Base-by-base conservation (phyloP, 2,329 filamentous ascomycete genomes). In the Calcarisporium arbuscula region DNA sequence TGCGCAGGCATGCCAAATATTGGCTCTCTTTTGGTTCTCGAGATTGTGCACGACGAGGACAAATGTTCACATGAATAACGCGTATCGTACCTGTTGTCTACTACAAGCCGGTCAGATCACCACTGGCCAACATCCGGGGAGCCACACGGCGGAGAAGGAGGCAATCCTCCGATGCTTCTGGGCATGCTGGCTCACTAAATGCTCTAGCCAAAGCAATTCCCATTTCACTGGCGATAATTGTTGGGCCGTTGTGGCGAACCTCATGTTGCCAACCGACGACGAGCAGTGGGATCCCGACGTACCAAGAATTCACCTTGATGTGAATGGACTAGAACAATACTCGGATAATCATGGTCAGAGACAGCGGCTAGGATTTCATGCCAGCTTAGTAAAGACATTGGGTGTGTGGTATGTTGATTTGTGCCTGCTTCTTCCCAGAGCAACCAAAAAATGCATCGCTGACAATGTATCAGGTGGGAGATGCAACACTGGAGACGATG, bases 381-480 rank as follows among this genome's bases (percentile, higher is more conserved):
- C n/a, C 16, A 12, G 15, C 4, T 17, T 18, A 17, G 19, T 29
- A 12, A 29, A 17, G 5, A 29, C 19, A 14, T 29, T 15, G 9
- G 28, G 28, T 15, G 12, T 29, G 12, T 29, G 28, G 28, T 29
- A 16, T 5, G 28, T 29, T n/a, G n/a, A n/a, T n/a, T n/a, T n/a
- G n/a, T n/a, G n/a, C n/a, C n/a, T n/a, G n/a, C n/a, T n/a, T n/a
- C n/a, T n/a, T n/a, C n/a, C n/a, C n/a, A n/a, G n/a, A n/a, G n/a
- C n/a, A n/a, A n/a, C n/a, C n/a, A n/a, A n/a, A n/a, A n/a, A n/a
- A n/a, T n/a, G n/a, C n/a, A n/a, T n/a, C n/a, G n/a, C n/a, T n/a
- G n/a, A 29, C 19, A 29, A 10, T 17, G 12, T 29, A 18, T 29
- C 10, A 29, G 28, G 28, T 29, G 28, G 28, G 28, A 29, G n/a